These are phyloP conservation scores for Cokeromyces recurvatus DNA, from an alignment of 371 early-diverging fungal species.

Conservation along the genomic window DNA sequence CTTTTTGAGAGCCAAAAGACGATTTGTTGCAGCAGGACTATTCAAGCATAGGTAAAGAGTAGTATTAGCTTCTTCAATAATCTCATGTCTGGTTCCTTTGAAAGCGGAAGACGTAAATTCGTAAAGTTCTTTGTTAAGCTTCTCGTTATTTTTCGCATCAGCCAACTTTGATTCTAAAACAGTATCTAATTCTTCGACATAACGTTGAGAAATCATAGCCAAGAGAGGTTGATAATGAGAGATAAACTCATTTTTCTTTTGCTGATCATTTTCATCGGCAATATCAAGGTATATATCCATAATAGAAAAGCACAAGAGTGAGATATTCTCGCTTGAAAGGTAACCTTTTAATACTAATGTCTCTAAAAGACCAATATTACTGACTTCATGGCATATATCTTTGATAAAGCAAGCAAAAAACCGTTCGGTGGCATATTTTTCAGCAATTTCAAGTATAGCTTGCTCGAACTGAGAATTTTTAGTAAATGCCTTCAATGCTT, in stretches of 20 bases:
- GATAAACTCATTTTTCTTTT: constrained; percentile 27
- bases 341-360: constrained; percentile 35
- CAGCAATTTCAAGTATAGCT: constrained; percentile 36
- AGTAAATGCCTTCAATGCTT: constrained; percentile 31
- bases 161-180: constrained; percentile 45
- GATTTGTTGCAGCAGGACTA: constrained; percentile 57
- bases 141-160: constrained; percentile 14
- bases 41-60: constrained; percentile 70
- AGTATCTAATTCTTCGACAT: constrained; percentile 51
- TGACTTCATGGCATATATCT: constrained; percentile 20
- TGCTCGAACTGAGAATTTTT: constrained; percentile 28
- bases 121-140: constrained; percentile 43
- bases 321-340: constrained; percentile 40
- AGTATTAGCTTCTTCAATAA: constrained; percentile 63
- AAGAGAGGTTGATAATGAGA: constrained; percentile 32
- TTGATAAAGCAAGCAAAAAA: constrained; percentile 43
- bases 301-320: constrained; percentile 31
- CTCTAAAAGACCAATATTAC: constrained; percentile 37
- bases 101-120: constrained; percentile 55
- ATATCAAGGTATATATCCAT: constrained; percentile 41
- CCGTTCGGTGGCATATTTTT: constrained; percentile 51
- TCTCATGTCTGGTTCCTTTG: constrained; percentile 61
- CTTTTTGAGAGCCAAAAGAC: constrained; percentile 61
- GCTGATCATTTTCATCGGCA: constrained; percentile 12
- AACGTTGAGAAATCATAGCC: constrained; percentile 50